Base-by-base conservation (phyloP, 441 rosid genomes). In the Aquilaria agallochum region DNA sequence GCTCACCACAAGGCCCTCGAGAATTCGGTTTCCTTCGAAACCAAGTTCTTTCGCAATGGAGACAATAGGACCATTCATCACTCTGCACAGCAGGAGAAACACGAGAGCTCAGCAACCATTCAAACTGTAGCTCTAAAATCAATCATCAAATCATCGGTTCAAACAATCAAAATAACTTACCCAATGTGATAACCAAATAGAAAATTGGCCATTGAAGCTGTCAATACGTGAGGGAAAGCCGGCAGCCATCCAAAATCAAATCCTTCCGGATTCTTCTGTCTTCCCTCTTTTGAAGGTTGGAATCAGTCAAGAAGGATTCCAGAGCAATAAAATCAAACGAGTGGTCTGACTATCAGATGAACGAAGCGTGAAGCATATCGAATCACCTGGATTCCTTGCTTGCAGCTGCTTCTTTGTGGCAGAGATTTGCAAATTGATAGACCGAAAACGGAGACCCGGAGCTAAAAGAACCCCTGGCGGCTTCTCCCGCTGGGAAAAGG, bases 161-260 rank as follows among this genome's bases (percentile, higher is more conserved):
- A 55, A 31, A 20, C 44, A 46, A 60, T 61, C 7, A 31, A 12
- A 59, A 20, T 56, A 8, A 42, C 64, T 49, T 36, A 83, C 88
- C 94, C 94, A 11, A 89, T 89, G 76, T 89, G 96, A 76, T 89
- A 89, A 65, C 94, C 92, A 45, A 89, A 89, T 13, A 89, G 83
- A 76, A 85, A 83, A 74, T 80, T 89, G n/a, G 94, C 74, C 88
- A 87, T 79, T 33, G 96, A 87, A 74, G 92, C 96, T 9, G 73
- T 63, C 58, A 71, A 48, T 40, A 72, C 87, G 71, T 80, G 88
- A 71, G 94, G 92, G 64, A 89, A 87, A 60, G 94, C 79, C 47
- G 88, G 87, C 30, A 81, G 49, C 90, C 92, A 85, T 73, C 94
- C 94, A 50, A 76, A 62, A 76, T 81, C 88, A 48, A 59, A 2